Base-by-base conservation (phyloP, 768 basidiomycete genomes). In the Leucosporidium creatinivorum region DNA sequence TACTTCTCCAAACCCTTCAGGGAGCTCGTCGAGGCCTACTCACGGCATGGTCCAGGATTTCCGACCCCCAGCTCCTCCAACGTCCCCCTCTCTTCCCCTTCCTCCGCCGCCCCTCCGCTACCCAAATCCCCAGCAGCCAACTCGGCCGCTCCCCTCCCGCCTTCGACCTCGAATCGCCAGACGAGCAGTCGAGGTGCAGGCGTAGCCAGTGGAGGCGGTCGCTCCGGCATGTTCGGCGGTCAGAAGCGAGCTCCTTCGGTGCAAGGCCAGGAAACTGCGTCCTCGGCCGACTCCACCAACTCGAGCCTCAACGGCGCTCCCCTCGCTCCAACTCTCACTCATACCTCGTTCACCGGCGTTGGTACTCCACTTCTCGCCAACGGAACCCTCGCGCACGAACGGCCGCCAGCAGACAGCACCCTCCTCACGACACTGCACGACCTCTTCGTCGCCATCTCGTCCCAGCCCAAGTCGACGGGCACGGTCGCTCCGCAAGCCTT, bases 1-100 rank as follows among this genome's bases (percentile, higher is more conserved):
- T 99, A 97, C 81, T 94, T 93, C 78, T 97, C 93, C 77, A 80
- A 84, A 28, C 93, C 94, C 2, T 97, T 99, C 77, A 85, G 93
- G 60, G 88, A 93, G 59, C 89, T 96, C 65, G 82, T 97, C 73
- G 89, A 75, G 52, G 49, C 69, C 21, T 73, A 69, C 50, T 31
- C 31, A 7, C 68, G 17, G 44, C 63, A 25, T 55, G 61, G 31
- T 33, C 61, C 39, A 23, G 33, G 25, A 17, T 44, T 44, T 4
- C 55, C 48, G 7, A n/a, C 23, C 23, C 48, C 26, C 57, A n/a
- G 28, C 44, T 36, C 66, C 39, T n/a, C 26, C n/a, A 47, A 23
- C 26, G 55, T 33, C n/a, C 31, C 21, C 54, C n/a, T 7, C 33
- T 31, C 7, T 30, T 57, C 23, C 28, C 48, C 55, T 49, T 33